Evolutionary conservation across 441 rosid species (phyloP).

Genomic region (Erodium moschatum): DNA sequence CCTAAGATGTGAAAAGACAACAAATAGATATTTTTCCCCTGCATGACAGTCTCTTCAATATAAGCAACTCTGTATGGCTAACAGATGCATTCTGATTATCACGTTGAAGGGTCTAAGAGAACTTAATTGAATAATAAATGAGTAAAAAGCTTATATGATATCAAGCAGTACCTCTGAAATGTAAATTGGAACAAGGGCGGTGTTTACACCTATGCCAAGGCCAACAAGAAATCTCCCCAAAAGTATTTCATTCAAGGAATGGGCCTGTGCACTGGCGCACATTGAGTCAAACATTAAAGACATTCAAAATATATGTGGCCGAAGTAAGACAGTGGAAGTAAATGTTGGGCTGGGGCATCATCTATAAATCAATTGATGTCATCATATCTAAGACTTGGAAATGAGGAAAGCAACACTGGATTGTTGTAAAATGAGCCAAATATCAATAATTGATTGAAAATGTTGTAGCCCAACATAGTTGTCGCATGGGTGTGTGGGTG

Average conservation of each 20-base stretch:
- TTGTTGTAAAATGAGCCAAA: slow-evolving; percentile 15
- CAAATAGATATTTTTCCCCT: background rate
- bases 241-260: slow-evolving; percentile 57
- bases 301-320: background rate
- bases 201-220: slow-evolving; percentile 67
- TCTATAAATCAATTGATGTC: background rate
- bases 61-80: background rate
- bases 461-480: background rate
- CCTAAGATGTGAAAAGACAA: background rate
- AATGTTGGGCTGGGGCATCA: background rate
- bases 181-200: slow-evolving; percentile 69
- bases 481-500: background rate
- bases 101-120: background rate
- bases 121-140: background rate
- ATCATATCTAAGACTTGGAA: background rate
- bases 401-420: background rate
- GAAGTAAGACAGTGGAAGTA: background rate
- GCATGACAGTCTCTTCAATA: background rate
- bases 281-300: slow-evolving; percentile 1
- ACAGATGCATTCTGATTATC: background rate
- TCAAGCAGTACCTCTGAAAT: slow-evolving; percentile 49
- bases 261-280: slow-evolving; percentile 65
- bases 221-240: slow-evolving; percentile 77
- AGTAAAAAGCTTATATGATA: slow-evolving; percentile 3
- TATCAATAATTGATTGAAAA: background rate